Conservation (phyloP, 2,329 filamentous ascomycete genomes). For the Colletotrichum sp. region DNA sequence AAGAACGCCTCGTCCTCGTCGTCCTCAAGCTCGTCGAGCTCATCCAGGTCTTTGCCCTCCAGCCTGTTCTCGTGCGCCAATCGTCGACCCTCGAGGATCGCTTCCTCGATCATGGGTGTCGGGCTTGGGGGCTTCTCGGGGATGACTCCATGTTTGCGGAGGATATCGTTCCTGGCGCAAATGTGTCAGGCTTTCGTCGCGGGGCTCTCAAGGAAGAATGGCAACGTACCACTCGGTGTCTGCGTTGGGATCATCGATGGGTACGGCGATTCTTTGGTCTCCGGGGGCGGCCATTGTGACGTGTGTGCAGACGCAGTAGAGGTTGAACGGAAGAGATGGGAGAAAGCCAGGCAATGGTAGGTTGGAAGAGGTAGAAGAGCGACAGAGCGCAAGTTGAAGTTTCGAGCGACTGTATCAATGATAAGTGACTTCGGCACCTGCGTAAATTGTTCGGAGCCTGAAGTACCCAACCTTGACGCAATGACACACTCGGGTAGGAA, state of each 20-base stretch:
- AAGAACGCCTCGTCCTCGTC: slow-evolving; percentile 94
- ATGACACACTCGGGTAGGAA: neutral
- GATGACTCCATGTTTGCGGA: slow-evolving; percentile 94
- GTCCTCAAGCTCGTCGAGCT: slow-evolving; percentile 92
- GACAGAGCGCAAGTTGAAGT: neutral
- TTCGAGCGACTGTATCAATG: neutral
- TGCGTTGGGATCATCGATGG: slow-evolving; percentile 92
- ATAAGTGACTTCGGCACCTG: neutral
- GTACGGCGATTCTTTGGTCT: slow-evolving; percentile 75
- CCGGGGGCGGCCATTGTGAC: slow-evolving; percentile 62
- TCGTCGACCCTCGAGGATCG: slow-evolving; percentile 80
- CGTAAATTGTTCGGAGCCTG: neutral
- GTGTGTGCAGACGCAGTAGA: neutral
- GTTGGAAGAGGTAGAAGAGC: neutral
- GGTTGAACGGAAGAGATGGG: neutral
- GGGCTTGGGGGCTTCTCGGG: slow-evolving; percentile 97
- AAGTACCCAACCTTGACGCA: neutral
- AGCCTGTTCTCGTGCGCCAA: slow-evolving; percentile 91
- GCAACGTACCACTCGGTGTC: slow-evolving; percentile 89
- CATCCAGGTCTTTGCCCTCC: slow-evolving; percentile 93
- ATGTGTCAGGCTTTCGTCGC: slow-evolving; percentile 13
- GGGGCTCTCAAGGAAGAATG: slow-evolving; percentile 27
- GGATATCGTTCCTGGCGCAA: slow-evolving; percentile 86
- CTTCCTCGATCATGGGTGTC: slow-evolving; percentile 95
- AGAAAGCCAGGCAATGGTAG: neutral